Percentiles rank a stretch among this genome's conserved stretches.
These are phyloP conservation scores for Trypanosoma boissoni DNA, from an alignment of 208 protist genomes.

Conservation along the genomic window DNA sequence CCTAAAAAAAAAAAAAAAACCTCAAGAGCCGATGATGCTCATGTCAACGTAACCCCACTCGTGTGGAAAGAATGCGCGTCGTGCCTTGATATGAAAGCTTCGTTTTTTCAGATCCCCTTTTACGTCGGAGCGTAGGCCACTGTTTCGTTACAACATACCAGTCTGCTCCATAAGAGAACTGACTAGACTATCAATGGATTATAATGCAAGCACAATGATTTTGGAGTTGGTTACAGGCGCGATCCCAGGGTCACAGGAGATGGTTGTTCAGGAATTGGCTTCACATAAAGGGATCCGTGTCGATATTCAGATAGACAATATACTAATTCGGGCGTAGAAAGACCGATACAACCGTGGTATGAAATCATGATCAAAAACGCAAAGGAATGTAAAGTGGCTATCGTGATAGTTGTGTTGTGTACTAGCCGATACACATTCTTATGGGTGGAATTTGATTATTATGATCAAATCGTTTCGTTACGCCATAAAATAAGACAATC, in stretches of 20 bases:
- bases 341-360: neutral
- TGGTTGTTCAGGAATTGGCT: neutral
- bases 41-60: neutral
- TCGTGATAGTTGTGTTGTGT: neutral
- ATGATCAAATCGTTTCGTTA: neutral
- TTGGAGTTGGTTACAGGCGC: conserved; percentile 24
- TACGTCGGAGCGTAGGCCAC: too few species aligned
- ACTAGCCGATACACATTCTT: neutral
- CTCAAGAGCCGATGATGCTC: neutral
- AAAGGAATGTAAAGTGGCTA: neutral
- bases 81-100: neutral
- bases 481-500: neutral
- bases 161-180: neutral
- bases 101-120: neutral
- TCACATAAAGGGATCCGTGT: conserved; percentile 6
- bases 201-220: conserved; percentile 21
- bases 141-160: neutral
- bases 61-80: neutral
- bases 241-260: conserved; percentile 12
- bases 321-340: conserved; percentile 17
- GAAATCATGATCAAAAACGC: neutral
- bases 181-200: neutral
- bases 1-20: too few species aligned
- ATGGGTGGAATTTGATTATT: neutral
- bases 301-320: conserved; percentile 31